Evolutionary conservation across 2,329 filamentous ascomycete genomes (phyloP), one percentile per base, ranked within the genome.

Genomic region (Pseudopyrenochaeta lycopersici): DNA sequence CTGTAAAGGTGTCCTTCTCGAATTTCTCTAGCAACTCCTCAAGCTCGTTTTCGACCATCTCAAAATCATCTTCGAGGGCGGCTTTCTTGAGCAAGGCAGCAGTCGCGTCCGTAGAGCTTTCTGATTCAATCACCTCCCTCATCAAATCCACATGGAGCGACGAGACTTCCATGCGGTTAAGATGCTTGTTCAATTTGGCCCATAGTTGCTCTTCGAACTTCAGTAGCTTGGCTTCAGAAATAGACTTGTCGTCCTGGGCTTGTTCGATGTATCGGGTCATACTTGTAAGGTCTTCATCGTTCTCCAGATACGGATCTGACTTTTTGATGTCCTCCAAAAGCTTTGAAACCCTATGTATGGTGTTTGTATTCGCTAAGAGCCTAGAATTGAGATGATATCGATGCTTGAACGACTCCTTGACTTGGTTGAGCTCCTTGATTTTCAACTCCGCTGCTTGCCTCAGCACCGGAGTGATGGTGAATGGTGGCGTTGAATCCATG

Each of bases 91-190:
- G 36, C 27, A 54, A 50, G 1, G 54, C 38, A 15, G 58, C 33
- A 12, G 56, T 30, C 10, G 47, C 43, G 7, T 61, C 63, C 14
- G 6, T 7, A 4, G 74, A 64, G 1, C 76, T 70, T 10, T 73
- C 67, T 1, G 75, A 72, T 1, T 54, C n/a, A 32, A 70, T 59
- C 10, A 51, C 58, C 40, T 72, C 60, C 31, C 49, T 63, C 44
- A 86, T 71, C 80, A 88, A 68, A 33, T 80, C 70, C 15, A 82
- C 81, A 64, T 87, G 87, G 29, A 88, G 76, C 6, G 78, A 76
- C 0, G 84, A 84, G 63, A 85, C 84, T 15, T 83, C 77, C 60
- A 85, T 81, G 52, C 82, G 84, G 43, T 80, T 76, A n/a, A 78
- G 78, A 58, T 85, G 77, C n/a, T 80, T 74, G 12, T 77, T 67